Conservation (phyloP, 495 filamentous ascomycete species). For the Immersiella caudata region DNA sequence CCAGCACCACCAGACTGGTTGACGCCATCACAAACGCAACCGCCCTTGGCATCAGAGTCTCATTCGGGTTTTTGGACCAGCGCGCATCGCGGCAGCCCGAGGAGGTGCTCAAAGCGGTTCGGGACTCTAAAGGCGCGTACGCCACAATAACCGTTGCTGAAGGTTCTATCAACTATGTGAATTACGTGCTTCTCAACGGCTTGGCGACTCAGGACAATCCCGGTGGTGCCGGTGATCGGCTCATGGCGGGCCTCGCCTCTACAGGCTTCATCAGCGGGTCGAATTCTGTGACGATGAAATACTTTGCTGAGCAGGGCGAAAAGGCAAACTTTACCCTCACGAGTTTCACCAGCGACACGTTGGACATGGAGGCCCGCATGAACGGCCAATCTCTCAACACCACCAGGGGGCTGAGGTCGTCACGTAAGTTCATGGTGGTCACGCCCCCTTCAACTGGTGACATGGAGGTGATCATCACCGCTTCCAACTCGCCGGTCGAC, state of each 20-base stretch:
- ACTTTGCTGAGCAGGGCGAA: conserved; percentile 32
- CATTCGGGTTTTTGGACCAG: conserved; percentile 38
- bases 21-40: conserved; percentile 35
- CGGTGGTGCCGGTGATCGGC: conserved; percentile 26
- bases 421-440: conserved; percentile 21
- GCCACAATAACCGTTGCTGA: conserved; percentile 32
- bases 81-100: conserved; percentile 17
- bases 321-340: conserved; percentile 33
- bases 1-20: conserved; percentile 20
- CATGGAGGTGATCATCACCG: conserved; percentile 31
- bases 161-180: conserved; percentile 34
- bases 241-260: conserved; percentile 35
- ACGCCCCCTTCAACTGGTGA: conserved; percentile 28
- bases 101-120: conserved; percentile 31
- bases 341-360: conserved; percentile 26
- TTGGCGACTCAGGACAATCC: conserved; percentile 36
- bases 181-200: conserved; percentile 34
- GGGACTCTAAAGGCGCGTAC: conserved; percentile 37
- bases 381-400: conserved; percentile 23
- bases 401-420: neutral
- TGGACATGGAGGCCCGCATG: conserved; percentile 22
- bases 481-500: conserved; percentile 25
- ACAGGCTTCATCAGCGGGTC: conserved; percentile 32
- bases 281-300: conserved; percentile 29
- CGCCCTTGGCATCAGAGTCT: conserved; percentile 35